A percentile compares a stretch with the other conserved stretches of the same genome.
Conservation (phyloP, 768 basidiomycete species). For the Leccinum ochraceum region DNA sequence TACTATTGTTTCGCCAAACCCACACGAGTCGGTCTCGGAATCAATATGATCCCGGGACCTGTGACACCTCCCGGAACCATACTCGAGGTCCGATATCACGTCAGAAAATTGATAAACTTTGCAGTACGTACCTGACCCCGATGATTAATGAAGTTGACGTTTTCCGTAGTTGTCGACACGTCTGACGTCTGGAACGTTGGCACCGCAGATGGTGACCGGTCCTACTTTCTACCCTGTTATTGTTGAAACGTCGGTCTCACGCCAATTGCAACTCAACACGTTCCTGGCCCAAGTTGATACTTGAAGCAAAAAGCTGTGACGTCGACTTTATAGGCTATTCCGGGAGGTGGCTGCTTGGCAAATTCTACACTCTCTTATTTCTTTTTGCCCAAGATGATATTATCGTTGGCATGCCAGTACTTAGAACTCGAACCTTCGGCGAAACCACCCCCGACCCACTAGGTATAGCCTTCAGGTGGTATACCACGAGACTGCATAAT, state of each 20-base stretch:
- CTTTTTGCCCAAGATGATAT: not conserved
- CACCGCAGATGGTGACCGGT: not conserved
- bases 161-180: not conserved
- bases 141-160: not conserved
- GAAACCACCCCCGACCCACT: not conserved
- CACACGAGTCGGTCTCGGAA: not conserved
- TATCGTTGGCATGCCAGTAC: not conserved
- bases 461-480: not conserved
- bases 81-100: not conserved
- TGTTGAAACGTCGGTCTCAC: not conserved
- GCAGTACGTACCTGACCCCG: not conserved
- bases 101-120: too few relatives aligned
- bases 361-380: not conserved
- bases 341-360: not conserved
- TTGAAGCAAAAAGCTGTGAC: not conserved
- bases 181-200: not conserved
- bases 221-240: not conserved
- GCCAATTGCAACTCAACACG: not conserved
- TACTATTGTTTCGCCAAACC: slow-evolving; percentile 2
- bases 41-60: not conserved
- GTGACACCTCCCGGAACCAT: not conserved
- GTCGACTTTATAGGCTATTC: not conserved
- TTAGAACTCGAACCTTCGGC: not conserved
- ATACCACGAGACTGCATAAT: not conserved
- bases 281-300: not conserved